phyloP scores from a whole-genome alignment of 73 alveolate genomes.

The Halteria grandinella region DNA sequence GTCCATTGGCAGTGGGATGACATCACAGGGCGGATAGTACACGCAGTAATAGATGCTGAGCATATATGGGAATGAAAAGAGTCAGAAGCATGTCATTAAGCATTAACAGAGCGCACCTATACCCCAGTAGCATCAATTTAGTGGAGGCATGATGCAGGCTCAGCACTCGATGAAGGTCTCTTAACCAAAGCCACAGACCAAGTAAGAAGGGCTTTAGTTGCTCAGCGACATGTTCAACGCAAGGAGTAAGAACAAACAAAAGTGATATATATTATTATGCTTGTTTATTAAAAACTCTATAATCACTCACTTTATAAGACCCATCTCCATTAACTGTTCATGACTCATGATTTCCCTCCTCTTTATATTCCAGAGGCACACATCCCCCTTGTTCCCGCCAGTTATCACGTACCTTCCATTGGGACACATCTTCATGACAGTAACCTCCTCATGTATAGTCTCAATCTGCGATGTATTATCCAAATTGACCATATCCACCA shows the following conservation, averaged over 20 bases:
- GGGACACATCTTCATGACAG: slow-evolving; percentile 47
- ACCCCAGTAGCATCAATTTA: no score
- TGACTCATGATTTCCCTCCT: neutral
- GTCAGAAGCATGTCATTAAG: no score
- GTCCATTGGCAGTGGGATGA: no score
- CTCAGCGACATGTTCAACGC: slow-evolving; percentile 66
- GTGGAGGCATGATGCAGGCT: no score
- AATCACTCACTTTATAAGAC: neutral
- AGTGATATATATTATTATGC: no score
- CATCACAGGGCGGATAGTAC: no score
- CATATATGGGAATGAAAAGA: no score
- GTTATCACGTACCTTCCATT: slow-evolving; percentile 60
- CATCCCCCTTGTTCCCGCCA: slow-evolving; percentile 65
- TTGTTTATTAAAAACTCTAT: neutral
- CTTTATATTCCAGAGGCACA: slow-evolving; percentile 58
- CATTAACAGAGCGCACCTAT: no score
- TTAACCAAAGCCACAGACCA: slow-evolving; percentile 26
- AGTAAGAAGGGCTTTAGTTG: slow-evolving; percentile 63
- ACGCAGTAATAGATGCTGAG: no score
- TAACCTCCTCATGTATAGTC: slow-evolving; percentile 59
- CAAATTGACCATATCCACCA: slow-evolving; percentile 59
- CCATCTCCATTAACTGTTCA: neutral
- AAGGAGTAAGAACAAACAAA: no score
- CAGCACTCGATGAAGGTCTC: no score
- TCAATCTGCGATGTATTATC: slow-evolving; percentile 39